phyloP scores from a whole-genome alignment of 2,329 filamentous ascomycete species.

The Cladosporium cucumerinum region DNA sequence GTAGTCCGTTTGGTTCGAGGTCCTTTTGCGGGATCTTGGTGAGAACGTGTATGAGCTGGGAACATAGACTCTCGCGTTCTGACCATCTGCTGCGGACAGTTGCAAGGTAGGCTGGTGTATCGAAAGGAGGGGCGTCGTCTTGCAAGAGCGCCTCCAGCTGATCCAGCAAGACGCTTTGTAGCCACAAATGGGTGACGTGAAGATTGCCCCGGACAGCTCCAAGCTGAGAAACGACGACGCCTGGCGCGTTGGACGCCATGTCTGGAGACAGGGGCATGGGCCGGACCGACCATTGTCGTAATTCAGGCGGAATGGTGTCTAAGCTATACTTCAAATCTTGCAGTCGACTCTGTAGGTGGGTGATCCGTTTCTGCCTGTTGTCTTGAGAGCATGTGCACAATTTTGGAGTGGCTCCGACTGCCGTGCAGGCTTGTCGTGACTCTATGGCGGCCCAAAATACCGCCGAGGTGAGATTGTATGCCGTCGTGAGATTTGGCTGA shows the following conservation, averaged over 20 bases:
- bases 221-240: background rate
- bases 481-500: conserved; percentile 11
- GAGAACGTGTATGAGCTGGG: conserved; percentile 14
- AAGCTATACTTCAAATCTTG: conserved; percentile 12
- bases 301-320: conserved; percentile 6
- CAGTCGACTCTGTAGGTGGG: conserved; percentile 5
- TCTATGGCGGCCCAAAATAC: conserved; percentile 12
- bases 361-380: background rate
- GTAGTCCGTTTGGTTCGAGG: conserved; percentile 10
- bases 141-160: conserved; percentile 8
- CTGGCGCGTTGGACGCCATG: background rate
- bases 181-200: conserved; percentile 13
- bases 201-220: conserved; percentile 6
- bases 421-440: conserved; percentile 1
- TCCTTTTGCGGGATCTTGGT: background rate
- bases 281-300: conserved; percentile 5
- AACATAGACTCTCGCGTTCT: conserved; percentile 5
- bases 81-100: conserved; percentile 7
- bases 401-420: background rate
- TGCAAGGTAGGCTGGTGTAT: conserved; percentile 6
- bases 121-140: background rate
- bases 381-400: background rate
- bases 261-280: background rate
- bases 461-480: background rate
- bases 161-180: conserved; percentile 14